A percentile compares a stretch with the other conserved stretches of the same genome.
These are phyloP conservation scores for Ormosia semicastrata DNA, from an alignment of 306 rosid genomes.

Conservation along the genomic window DNA sequence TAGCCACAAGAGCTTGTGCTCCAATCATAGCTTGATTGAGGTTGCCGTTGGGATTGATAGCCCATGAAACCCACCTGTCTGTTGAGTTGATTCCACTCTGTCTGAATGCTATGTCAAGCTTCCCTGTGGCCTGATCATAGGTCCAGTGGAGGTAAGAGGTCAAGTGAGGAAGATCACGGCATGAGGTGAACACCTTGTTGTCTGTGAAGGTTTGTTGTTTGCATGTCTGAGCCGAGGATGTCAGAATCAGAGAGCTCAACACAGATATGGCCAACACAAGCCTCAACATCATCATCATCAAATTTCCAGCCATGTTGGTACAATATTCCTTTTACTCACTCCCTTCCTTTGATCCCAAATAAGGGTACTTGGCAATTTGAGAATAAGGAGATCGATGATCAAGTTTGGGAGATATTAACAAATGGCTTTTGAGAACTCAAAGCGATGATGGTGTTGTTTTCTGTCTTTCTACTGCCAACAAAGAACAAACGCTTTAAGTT, in stretches of 20 bases:
- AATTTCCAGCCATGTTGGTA: conserved; percentile 30
- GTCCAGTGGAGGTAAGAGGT: conserved; percentile 69
- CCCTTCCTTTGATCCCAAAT: background rate
- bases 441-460: background rate
- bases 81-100: conserved; percentile 35
- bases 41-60: conserved; percentile 41
- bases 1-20: conserved; percentile 60
- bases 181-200: conserved; percentile 31
- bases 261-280: conserved; percentile 28
- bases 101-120: conserved; percentile 59
- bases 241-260: conserved; percentile 23
- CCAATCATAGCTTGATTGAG: conserved; percentile 36
- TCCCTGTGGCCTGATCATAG: conserved; percentile 28
- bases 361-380: background rate
- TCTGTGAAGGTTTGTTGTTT: conserved; percentile 2
- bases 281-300: conserved; percentile 7
- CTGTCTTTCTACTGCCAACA: background rate
- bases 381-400: background rate
- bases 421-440: background rate
- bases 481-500: background rate
- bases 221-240: conserved; percentile 60
- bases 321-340: no score
- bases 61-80: conserved; percentile 70
- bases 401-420: background rate
- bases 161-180: conserved; percentile 50